Percentiles rank a stretch among this genome's conserved stretches.
These are phyloP conservation scores for Gracilaria domingensis DNA, from an alignment of 23 red algal species.

Conservation along the genomic window DNA sequence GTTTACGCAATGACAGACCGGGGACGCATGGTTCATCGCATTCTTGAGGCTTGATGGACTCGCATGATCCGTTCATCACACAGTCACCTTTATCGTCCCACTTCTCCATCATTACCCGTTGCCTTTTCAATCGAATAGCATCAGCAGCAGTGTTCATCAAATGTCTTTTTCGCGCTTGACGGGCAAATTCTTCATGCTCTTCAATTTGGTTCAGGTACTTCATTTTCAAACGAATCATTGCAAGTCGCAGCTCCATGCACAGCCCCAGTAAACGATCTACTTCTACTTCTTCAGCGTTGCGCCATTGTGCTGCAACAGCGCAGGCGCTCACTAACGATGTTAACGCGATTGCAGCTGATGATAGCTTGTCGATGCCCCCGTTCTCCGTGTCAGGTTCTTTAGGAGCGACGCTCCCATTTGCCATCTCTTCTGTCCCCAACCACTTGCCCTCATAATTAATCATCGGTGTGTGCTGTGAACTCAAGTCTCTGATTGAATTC, in stretches of 20 bases:
- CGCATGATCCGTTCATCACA: background rate
- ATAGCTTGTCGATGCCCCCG: background rate
- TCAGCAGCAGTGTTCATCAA: conserved; percentile 1
- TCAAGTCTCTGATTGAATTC: conserved; percentile 8
- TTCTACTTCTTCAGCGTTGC: conserved; percentile 27
- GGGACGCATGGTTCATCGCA: conserved; percentile 9
- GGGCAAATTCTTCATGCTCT: conserved; percentile 17
- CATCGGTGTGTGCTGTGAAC: background rate
- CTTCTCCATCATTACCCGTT: conserved; percentile 22
- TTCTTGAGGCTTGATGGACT: background rate
- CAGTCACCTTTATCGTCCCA: background rate
- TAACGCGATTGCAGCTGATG: conserved; percentile 28
- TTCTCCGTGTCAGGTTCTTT: background rate
- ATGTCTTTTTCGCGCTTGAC: conserved; percentile 8
- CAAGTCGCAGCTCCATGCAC: conserved; percentile 14
- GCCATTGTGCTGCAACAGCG: conserved; percentile 30
- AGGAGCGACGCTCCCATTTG: background rate
- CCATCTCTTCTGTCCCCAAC: background rate
- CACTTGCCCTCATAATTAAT: background rate
- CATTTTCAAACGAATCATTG: conserved; percentile 41
- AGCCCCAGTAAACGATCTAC: conserved; percentile 20
- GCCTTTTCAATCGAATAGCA: conserved; percentile 5
- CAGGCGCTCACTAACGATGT: conserved; percentile 16
- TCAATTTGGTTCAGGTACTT: conserved; percentile 27
- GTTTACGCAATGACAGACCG: background rate